Conservation (phyloP, 2,329 filamentous ascomycete species). For the Xylaria sp. region DNA sequence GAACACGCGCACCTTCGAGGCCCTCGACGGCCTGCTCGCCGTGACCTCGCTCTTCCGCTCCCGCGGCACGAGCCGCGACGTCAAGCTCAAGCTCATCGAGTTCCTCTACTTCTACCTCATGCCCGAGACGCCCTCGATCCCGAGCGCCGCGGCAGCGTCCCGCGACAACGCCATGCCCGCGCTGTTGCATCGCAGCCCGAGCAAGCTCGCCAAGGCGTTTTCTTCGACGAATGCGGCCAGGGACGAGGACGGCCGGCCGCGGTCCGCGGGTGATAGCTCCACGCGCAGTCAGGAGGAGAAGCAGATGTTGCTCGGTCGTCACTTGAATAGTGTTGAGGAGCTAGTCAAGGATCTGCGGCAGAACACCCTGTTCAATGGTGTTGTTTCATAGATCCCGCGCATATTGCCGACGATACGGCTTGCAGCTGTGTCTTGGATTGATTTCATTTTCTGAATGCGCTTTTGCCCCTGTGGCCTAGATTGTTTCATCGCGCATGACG, state of each 20-base stretch:
- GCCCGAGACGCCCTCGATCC: constrained; percentile 78
- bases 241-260: constrained; percentile 44
- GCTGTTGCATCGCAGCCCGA: constrained; percentile 74
- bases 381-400: constrained; percentile 55
- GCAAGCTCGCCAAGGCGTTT: constrained; percentile 72
- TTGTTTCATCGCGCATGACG: constrained; percentile 6
- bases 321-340: constrained; percentile 85
- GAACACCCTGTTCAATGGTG: constrained; percentile 73
- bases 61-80: constrained; percentile 83
- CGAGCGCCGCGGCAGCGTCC: constrained; percentile 56
- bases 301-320: constrained; percentile 78
- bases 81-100: constrained; percentile 96
- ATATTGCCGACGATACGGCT: background rate
- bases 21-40: constrained; percentile 88
- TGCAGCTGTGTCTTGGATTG: background rate
- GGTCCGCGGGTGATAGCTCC: constrained; percentile 54
- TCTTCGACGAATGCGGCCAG: constrained; percentile 48
- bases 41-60: constrained; percentile 94
- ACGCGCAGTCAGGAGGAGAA: constrained; percentile 83
- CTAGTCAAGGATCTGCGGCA: constrained; percentile 85
- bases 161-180: constrained; percentile 58
- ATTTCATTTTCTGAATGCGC: background rate
- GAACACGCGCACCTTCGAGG: constrained; percentile 93
- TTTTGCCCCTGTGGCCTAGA: background rate
- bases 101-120: constrained; percentile 99